Percentiles rank a stretch among this genome's conserved stretches.
phyloP scores from a whole-genome alignment of 2,329 filamentous ascomycete genomes.

The Pseudogymnoascus sp. region DNA sequence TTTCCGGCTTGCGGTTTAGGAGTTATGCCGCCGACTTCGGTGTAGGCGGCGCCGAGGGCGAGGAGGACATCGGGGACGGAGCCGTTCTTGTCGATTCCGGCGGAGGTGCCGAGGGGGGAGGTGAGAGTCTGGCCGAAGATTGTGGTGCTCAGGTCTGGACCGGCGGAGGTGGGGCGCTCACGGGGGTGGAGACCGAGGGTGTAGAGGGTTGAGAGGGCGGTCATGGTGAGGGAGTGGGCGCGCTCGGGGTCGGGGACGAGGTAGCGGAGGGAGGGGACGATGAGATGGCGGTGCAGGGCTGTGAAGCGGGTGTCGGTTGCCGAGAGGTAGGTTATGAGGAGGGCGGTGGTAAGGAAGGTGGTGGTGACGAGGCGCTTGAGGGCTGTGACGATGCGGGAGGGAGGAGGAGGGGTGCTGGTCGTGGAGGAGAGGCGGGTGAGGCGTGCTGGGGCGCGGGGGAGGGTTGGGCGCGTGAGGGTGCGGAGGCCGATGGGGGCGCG shows the following conservation, averaged over 20 bases:
- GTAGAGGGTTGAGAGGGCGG: conserved; percentile 64
- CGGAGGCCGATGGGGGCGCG: neutral
- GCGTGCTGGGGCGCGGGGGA: neutral
- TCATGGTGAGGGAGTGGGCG: conserved; percentile 76
- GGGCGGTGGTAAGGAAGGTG: conserved; percentile 42
- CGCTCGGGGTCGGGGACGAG: conserved; percentile 75
- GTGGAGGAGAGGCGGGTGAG: neutral
- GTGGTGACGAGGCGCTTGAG: conserved; percentile 44
- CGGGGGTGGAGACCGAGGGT: conserved; percentile 69
- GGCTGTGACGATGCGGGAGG: conserved; percentile 30
- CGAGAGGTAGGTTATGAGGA: conserved; percentile 53
- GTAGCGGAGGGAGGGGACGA: conserved; percentile 57
- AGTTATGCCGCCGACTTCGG: conserved; percentile 89
- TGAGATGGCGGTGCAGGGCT: conserved; percentile 53
- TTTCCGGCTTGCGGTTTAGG: conserved; percentile 85
- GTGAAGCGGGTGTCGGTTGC: conserved; percentile 67
- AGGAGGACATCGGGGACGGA: conserved; percentile 81
- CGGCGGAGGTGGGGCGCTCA: conserved; percentile 53
- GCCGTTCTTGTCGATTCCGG: conserved; percentile 88
- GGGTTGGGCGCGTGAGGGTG: neutral
- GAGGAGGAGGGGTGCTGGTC: neutral
- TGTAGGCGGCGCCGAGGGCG: conserved; percentile 73
- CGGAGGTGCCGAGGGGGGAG: conserved; percentile 92
- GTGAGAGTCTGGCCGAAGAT: conserved; percentile 71
- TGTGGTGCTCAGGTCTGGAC: conserved; percentile 34